Evolutionary conservation across 352 stramenopile species (phyloP).

Genomic region (Aphanomyces invadans): DNA sequence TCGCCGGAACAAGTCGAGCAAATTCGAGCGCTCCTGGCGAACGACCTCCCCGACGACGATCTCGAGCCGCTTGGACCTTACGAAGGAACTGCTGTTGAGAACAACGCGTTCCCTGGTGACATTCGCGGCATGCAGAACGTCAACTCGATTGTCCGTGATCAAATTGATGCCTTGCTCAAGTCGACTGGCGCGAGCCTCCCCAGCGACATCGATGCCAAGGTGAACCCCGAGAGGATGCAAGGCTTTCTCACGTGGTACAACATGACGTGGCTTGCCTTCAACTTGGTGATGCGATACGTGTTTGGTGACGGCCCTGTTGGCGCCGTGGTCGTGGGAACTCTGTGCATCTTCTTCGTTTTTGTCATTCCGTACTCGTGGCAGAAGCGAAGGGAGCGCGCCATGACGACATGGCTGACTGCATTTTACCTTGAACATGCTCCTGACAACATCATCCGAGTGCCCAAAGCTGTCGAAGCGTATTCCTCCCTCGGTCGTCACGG

Average conservation of each 20-base stretch:
- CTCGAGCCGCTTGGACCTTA: not conserved
- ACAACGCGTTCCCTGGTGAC: constrained; percentile 17
- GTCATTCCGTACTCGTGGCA: not conserved
- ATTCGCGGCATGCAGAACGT: not conserved
- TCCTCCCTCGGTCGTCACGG: not conserved
- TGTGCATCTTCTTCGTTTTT: not conserved
- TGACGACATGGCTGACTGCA: constrained; percentile 15
- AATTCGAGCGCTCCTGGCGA: constrained; percentile 11
- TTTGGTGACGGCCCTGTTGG: constrained; percentile 17
- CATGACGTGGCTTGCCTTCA: constrained; percentile 23
- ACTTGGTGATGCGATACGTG: constrained; percentile 14
- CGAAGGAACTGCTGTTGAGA: not conserved
- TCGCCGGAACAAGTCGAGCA: constrained; percentile 13
- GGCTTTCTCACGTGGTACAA: constrained; percentile 19
- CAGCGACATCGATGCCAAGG: constrained; percentile 11
- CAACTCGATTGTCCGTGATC: constrained; percentile 11
- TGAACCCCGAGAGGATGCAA: constrained; percentile 13
- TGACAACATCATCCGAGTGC: constrained; percentile 11
- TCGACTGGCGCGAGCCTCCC: constrained; percentile 5
- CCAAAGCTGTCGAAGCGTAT: constrained; percentile 22
- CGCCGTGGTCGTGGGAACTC: not conserved
- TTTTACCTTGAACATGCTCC: constrained; percentile 22
- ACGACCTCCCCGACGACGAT: not conserved
- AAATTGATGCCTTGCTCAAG: constrained; percentile 17
- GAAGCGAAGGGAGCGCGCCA: constrained; percentile 14